phyloP scores from a whole-genome alignment of 2,329 filamentous ascomycete genomes.

The Thelonectria olida region DNA sequence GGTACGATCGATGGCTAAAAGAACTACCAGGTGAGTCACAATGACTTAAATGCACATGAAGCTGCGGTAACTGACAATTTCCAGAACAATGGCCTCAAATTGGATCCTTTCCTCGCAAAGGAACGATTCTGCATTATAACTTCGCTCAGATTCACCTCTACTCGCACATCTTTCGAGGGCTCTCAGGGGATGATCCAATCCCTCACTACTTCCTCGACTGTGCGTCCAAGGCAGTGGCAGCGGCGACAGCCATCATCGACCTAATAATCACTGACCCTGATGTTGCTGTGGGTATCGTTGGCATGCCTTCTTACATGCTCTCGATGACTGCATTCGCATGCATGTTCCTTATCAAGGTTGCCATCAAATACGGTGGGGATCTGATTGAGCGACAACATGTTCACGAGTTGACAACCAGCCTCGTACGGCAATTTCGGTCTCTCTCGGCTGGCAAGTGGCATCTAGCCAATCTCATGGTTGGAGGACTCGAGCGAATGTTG shows the following conservation, averaged over 20 bases:
- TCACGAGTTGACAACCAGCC: constrained; percentile 48
- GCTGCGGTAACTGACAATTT: not conserved
- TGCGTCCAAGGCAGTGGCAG: constrained; percentile 45
- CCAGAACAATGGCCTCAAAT: constrained; percentile 51
- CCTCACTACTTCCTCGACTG: constrained; percentile 47
- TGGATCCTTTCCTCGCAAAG: constrained; percentile 52
- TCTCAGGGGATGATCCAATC: constrained; percentile 45
- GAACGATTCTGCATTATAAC: constrained; percentile 52
- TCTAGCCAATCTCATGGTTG: constrained; percentile 58
- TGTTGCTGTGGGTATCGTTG: constrained; percentile 50
- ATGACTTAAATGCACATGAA: rapidly evolving
- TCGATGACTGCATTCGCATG: constrained; percentile 64
- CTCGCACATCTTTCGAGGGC: constrained; percentile 52
- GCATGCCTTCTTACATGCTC: constrained; percentile 61
- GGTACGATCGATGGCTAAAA: constrained; percentile 49
- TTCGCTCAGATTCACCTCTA: constrained; percentile 54
- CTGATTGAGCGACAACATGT: constrained; percentile 52
- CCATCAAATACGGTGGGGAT: constrained; percentile 53
- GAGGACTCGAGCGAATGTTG: constrained; percentile 55
- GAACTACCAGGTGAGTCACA: constrained; percentile 41
- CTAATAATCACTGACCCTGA: constrained; percentile 54
- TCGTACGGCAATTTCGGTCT: constrained; percentile 52
- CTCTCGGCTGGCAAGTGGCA: constrained; percentile 56
- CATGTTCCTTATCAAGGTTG: constrained; percentile 60
- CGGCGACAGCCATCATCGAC: constrained; percentile 55